Evolutionary conservation across 805 yeast species (phyloP).

Genomic region (Wickerhamomyces mucosus): DNA sequence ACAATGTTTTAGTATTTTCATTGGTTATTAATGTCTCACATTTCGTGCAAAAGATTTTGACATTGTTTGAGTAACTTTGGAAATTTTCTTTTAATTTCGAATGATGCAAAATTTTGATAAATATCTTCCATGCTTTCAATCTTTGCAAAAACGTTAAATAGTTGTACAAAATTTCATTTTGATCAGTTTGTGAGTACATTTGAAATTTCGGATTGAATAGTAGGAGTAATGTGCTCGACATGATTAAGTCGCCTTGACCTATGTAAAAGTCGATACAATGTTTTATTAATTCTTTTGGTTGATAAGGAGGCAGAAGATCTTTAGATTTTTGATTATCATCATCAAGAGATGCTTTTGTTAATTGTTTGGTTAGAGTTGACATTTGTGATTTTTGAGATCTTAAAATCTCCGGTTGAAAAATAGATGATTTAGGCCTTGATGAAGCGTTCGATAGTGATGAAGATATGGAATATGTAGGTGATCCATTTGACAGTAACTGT

Average conservation of each 20-base stretch:
- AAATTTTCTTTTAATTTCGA: slow-evolving; percentile 18
- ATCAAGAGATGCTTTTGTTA: slow-evolving; percentile 9
- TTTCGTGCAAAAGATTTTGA: slow-evolving; percentile 50
- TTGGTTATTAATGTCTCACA: slow-evolving; percentile 54
- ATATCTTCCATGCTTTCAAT: slow-evolving; percentile 41
- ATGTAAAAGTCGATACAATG: slow-evolving; percentile 46
- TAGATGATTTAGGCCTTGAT: too few species aligned
- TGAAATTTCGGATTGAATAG: slow-evolving; percentile 39
- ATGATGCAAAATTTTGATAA: slow-evolving; percentile 44
- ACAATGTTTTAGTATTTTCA: slow-evolving; percentile 39
- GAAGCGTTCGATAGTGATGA: slow-evolving; percentile 4
- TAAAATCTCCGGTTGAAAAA: too few species aligned
- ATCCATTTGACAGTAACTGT: too few species aligned
- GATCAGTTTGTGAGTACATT: slow-evolving; percentile 18
- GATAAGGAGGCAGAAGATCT: slow-evolving; percentile 42
- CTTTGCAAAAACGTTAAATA: slow-evolving; percentile 48
- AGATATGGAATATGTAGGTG: background rate
- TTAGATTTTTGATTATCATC: slow-evolving; percentile 1
- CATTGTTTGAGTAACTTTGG: slow-evolving; percentile 19
- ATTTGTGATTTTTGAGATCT: slow-evolving; percentile 9
- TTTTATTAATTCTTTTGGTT: slow-evolving; percentile 37
- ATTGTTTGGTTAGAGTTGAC: slow-evolving; percentile 18
- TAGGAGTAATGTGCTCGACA: slow-evolving; percentile 48
- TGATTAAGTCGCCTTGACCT: slow-evolving; percentile 53
- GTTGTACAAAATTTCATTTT: slow-evolving; percentile 46